phyloP scores from a whole-genome alignment of 768 basidiomycete species.

The Strobilomyces dryophilus region DNA sequence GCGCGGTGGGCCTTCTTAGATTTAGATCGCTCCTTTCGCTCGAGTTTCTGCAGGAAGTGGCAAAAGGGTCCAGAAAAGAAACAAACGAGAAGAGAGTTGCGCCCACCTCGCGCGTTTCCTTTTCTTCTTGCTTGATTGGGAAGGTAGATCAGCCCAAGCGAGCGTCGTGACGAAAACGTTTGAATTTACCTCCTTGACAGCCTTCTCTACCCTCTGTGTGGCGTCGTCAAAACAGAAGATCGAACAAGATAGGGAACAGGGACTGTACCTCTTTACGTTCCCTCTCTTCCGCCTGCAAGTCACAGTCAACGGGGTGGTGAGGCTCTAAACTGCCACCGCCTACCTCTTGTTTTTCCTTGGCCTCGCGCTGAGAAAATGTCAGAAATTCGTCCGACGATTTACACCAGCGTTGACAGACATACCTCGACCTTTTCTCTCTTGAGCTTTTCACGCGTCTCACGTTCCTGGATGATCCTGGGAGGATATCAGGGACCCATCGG shows the following conservation, averaged over 20 bases:
- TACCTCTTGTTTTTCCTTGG: constrained; percentile 74
- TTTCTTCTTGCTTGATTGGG: constrained; percentile 37
- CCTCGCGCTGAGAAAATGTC: constrained; percentile 55
- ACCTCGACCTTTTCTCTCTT: constrained; percentile 75
- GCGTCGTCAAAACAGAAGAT: constrained; percentile 6
- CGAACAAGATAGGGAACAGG: not conserved
- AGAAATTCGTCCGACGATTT: not conserved
- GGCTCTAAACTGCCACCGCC: constrained; percentile 3
- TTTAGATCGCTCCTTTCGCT: constrained; percentile 55
- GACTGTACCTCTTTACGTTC: constrained; percentile 54
- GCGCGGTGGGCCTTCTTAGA: constrained; percentile 43
- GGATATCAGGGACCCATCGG: constrained; percentile 3
- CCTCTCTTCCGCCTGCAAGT: constrained; percentile 51
- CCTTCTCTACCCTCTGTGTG: constrained; percentile 48
- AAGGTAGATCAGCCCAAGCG: constrained; percentile 19
- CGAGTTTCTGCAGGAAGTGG: constrained; percentile 39
- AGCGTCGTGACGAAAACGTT: not conserved
- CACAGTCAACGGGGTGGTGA: constrained; percentile 1
- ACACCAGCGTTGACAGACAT: constrained; percentile 5
- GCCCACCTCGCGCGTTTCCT: constrained; percentile 44
- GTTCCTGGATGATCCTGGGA: constrained; percentile 62
- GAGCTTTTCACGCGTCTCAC: constrained; percentile 78
- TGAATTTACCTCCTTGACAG: constrained; percentile 49
- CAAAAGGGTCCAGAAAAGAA: not conserved
- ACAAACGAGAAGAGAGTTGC: not conserved